These are phyloP conservation scores for Karstenula rhodostoma DNA, from an alignment of 2,329 filamentous ascomycete species.

Conservation along the genomic window DNA sequence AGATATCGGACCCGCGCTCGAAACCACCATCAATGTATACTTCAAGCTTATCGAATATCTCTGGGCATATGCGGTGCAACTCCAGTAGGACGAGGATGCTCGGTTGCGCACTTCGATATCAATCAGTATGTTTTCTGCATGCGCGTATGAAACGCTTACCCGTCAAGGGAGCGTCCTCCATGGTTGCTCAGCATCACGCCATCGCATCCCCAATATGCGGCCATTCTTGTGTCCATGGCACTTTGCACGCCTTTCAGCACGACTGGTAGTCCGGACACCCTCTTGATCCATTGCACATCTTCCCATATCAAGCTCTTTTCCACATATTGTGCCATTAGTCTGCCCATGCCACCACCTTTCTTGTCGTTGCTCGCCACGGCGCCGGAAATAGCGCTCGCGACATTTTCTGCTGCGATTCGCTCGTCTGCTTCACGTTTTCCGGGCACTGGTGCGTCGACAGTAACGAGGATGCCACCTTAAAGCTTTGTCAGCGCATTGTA, in stretches of 20 bases:
- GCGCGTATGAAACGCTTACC: conserved; percentile 13
- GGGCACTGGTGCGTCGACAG: conserved; percentile 34
- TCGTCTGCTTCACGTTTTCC: conserved; percentile 38
- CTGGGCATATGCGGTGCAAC: conserved; percentile 67
- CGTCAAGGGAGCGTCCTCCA: conserved; percentile 59
- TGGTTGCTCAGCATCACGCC: conserved; percentile 60
- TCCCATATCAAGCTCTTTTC: conserved; percentile 59
- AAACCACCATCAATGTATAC: conserved; percentile 72
- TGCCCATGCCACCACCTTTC: conserved; percentile 51
- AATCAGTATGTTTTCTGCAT: neutral
- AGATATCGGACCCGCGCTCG: conserved; percentile 70
- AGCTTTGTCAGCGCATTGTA: conserved; percentile 19
- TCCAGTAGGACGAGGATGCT: conserved; percentile 69
- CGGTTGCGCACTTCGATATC: conserved; percentile 52
- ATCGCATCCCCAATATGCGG: conserved; percentile 52
- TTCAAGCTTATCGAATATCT: conserved; percentile 67
- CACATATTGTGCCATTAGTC: conserved; percentile 48
- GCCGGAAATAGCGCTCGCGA: conserved; percentile 58
- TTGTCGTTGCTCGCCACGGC: conserved; percentile 59
- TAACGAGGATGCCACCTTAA: conserved; percentile 30
- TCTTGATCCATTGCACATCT: conserved; percentile 51
- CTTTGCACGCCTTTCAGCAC: conserved; percentile 51
- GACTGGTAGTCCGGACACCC: conserved; percentile 39
- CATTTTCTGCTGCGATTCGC: conserved; percentile 39
- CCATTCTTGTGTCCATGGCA: conserved; percentile 49